phyloP scores from a whole-genome alignment of 192 early-diverging fungal species.

The Dispira parvispora region DNA sequence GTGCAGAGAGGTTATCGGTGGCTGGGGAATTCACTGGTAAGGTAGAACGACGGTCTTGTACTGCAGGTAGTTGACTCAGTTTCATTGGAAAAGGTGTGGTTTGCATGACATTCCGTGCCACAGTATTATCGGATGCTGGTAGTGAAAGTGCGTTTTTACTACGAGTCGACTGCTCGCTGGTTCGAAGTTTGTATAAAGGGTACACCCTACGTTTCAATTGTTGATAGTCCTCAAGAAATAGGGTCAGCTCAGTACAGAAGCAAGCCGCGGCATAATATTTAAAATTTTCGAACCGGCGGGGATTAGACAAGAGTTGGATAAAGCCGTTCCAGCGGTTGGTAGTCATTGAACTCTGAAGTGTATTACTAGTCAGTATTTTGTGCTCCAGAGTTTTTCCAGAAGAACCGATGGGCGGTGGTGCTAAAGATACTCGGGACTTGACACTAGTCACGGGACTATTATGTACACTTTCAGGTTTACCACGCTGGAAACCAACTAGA shows the following conservation, averaged over 20 bases:
- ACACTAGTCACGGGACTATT: background rate
- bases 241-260: conserved; percentile 18
- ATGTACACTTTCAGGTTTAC: background rate
- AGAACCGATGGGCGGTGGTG: too few relatives aligned
- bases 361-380: background rate
- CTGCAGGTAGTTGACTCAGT: background rate
- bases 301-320: background rate
- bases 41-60: background rate
- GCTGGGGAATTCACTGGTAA: background rate
- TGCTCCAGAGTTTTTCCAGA: background rate
- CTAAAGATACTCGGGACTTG: too few relatives aligned
- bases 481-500: background rate
- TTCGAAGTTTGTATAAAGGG: background rate
- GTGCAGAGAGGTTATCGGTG: background rate
- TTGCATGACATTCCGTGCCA: background rate
- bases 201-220: conserved; percentile 12
- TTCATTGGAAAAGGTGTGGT: background rate
- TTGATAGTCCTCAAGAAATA: conserved; percentile 20
- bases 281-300: conserved; percentile 1
- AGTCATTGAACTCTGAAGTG: background rate
- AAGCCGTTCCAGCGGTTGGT: conserved; percentile 5
- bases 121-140: too few relatives aligned
- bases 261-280: conserved; percentile 13
- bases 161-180: background rate
- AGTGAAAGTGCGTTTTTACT: background rate